Base-by-base conservation (phyloP, 345 rosid species). In the Hevea brasiliensis region DNA sequence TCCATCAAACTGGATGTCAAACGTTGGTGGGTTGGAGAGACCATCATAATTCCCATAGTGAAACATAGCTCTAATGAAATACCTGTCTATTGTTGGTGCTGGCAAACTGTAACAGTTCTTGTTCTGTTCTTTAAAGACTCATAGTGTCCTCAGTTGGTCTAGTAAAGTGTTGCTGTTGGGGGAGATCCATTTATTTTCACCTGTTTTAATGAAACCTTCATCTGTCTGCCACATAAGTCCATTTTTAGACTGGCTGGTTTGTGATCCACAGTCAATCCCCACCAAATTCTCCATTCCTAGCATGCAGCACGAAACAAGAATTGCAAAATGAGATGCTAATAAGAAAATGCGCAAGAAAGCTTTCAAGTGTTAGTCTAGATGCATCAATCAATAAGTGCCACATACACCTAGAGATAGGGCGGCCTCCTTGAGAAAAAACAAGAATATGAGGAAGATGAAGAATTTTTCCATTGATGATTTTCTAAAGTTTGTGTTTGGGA, bases 21-120 rank as follows among this genome's bases (percentile, higher is more conserved):
- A 57, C 10, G 5, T 57, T 26, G 61, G 61, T 24, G 61, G 61
- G 17, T 57, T 57, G 29, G 2, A 5, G 6, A 23, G 15, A 24
- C 61, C 61, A 12, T 57, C 61, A 57, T 57, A 57, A 23, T 57
- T 26, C 8, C 61, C 37, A 57, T 26, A 57, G 1, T 57, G 61
- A 57, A 57, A 57, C 61, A 24, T 57, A 8, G 61, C 18, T 26
- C 61, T 10, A 24, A 57, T 21, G 3, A 55, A 55, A 27, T 55
- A 55, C 60, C 60, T 55, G 15, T 55, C 60, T 0, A 23, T n/a
- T 55, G 60, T 55, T 23, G 60, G 27, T 7, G 60, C 29, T 20
- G 60, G 60, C 60, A 55, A 23, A 55, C 20, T 55, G 29, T 55
- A 55, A 21, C 29, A 55, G 60, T 55, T 55, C 60, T 55, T 55